A percentile compares a stretch with the other conserved stretches of the same genome.
Conservation (phyloP, 495 filamentous ascomycete species). For the Wilcoxina mikolae region DNA sequence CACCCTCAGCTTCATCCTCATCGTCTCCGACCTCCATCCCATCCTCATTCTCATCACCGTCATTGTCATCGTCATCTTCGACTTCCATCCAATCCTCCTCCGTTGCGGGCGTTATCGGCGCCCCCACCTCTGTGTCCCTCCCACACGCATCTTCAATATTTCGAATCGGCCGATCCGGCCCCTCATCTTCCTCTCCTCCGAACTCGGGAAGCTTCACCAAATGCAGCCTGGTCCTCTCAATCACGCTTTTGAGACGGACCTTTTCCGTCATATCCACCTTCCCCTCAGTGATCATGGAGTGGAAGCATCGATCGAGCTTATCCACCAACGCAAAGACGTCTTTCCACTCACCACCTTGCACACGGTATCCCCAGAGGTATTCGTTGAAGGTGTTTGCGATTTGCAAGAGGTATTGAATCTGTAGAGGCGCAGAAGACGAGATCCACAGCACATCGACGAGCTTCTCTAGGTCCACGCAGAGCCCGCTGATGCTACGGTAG, state of each 20-base stretch:
- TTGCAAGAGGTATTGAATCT: constrained; percentile 25
- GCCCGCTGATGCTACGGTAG: constrained; percentile 9
- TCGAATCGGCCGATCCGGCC: neutral
- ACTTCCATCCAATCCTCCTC: neutral
- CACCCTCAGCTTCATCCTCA: constrained; percentile 1
- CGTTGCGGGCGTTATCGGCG: neutral
- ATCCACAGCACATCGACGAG: constrained; percentile 27
- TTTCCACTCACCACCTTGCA: constrained; percentile 1
- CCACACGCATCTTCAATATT: neutral
- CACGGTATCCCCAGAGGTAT: constrained; percentile 23
- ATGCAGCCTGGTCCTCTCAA: constrained; percentile 27
- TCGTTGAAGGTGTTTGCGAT: constrained; percentile 28
- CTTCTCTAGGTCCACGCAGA: constrained; percentile 15
- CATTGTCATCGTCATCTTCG: neutral
- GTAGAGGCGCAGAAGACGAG: constrained; percentile 23
- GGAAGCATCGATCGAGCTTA: constrained; percentile 24
- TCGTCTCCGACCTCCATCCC: constrained; percentile 8
- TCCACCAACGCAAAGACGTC: constrained; percentile 17
- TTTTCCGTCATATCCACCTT: constrained; percentile 23
- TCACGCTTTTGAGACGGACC: constrained; percentile 22
- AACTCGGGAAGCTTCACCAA: constrained; percentile 12
- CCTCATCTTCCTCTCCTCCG: neutral
- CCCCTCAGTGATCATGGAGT: constrained; percentile 19
- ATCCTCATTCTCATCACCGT: neutral
- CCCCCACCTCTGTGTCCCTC: neutral